A percentile compares a stretch with the other conserved stretches of the same genome.
phyloP scores from a whole-genome alignment of 306 rosid genomes.

The Pueraria montana region DNA sequence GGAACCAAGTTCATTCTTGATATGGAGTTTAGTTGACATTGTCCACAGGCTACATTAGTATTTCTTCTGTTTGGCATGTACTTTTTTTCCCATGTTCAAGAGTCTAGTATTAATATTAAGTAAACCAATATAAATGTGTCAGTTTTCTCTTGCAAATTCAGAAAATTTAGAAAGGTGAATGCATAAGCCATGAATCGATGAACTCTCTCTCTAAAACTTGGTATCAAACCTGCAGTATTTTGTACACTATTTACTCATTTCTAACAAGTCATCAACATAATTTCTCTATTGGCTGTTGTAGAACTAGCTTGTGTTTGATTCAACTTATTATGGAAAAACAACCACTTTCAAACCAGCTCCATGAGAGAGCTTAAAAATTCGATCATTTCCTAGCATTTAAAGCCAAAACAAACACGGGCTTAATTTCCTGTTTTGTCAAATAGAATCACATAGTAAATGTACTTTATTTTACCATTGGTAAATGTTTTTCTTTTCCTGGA shows the following conservation, averaged over 20 bases:
- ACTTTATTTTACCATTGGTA: not conserved
- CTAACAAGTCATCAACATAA: not conserved
- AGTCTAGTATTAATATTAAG: not conserved
- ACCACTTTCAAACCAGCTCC: not conserved
- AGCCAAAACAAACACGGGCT: no score
- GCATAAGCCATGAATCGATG: not conserved
- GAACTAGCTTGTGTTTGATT: not conserved
- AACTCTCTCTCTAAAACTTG: not conserved
- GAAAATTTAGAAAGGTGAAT: not conserved
- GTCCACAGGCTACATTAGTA: not conserved
- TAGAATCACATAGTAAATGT: slow-evolving; percentile 2
- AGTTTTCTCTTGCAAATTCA: slow-evolving; percentile 1
- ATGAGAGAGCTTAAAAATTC: no score
- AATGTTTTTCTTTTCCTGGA: not conserved
- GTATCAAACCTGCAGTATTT: no score
- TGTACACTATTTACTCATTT: not conserved
- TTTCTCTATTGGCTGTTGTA: not conserved
- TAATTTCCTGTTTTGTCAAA: slow-evolving; percentile 17
- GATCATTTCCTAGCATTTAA: no score
- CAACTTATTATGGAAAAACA: not conserved
- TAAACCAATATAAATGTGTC: not conserved
- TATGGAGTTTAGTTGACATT: not conserved
- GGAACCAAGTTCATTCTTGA: slow-evolving; percentile 2
- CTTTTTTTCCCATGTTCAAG: not conserved
- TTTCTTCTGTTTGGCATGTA: not conserved